phyloP scores from a whole-genome alignment of 345 rosid genomes.

The Gossypium turneri region DNA sequence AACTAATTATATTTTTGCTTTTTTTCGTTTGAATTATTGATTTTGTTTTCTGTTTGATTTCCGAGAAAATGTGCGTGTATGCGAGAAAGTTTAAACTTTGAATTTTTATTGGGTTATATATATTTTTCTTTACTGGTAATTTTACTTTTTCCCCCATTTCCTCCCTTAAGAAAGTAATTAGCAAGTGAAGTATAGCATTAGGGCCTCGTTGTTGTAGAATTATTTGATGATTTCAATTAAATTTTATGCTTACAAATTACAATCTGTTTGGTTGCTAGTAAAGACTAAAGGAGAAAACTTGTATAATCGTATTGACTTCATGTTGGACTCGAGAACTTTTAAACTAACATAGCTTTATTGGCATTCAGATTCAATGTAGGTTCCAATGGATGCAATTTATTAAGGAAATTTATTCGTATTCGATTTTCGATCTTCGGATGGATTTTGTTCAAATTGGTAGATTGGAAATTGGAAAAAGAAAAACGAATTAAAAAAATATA shows the following conservation, averaged over 20 bases:
- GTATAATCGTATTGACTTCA: neutral
- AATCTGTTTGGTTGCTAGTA: conserved; percentile 15
- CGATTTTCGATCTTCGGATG: neutral
- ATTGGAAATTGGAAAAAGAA: neutral
- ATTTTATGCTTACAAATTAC: neutral
- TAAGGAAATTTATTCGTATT: neutral
- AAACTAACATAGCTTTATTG: neutral
- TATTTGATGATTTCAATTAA: neutral
- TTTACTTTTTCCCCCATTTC: neutral
- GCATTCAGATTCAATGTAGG: neutral
- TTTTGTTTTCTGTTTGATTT: conserved; percentile 10
- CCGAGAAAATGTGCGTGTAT: conserved; percentile 2
- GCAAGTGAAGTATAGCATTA: too few relatives aligned
- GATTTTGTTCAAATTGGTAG: neutral
- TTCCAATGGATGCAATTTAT: neutral
- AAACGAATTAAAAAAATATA: neutral
- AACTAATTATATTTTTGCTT: neutral
- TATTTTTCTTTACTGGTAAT: neutral
- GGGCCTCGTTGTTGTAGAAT: neutral
- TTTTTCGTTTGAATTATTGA: neutral
- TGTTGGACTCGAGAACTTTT: neutral
- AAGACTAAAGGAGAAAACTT: neutral
- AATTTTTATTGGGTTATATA: neutral
- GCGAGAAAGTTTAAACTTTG: neutral
- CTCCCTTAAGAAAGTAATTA: neutral